Base-by-base conservation (phyloP, 805 yeast species). In the Yamadazyma olivae region DNA sequence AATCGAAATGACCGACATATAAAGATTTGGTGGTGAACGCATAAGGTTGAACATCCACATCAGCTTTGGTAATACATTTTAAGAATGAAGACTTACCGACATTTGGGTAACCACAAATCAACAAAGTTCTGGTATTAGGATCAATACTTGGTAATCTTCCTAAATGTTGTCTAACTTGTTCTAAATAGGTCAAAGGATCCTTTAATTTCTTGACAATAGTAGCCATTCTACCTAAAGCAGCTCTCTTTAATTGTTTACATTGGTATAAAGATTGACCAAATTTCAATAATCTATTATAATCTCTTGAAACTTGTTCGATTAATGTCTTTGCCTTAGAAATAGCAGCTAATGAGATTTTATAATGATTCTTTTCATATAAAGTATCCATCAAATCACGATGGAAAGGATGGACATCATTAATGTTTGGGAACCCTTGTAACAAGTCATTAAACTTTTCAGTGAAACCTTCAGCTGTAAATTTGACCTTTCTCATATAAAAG, bases 211-310 rank as follows among this genome's bases (percentile, higher is more conserved):
- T 93, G 56, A 82, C 82, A 54, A 93, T 89, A 23, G 99, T 93
- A 38, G 99, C 99, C 99, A 93, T 93, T 69, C 99, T 85, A 75
- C 99, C 99, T 53, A 93, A 71, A 21, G 98, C 99, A 50, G 99
- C 99, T 58, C 97, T 79, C 67, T 93, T 93, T 61, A 93, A 79
- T 71, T 93, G 99, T 69, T 93, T 93, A 77, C 99, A 93, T 73
- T 95, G 99, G 70, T 89, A 93, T 46, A 93, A 71, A 28, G 97
- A 90, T 72, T 93, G 99, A 54, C 99, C 99, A 57, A 90, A 93
- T 70, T 93, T 93, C 57, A 93, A 74, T 52, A 93, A 77, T 59
- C 99, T 80, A 46, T 82, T 83, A 61, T 93, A 93, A 71, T 93
- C 99, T 67, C 99, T 78, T 16, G 96, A 75, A 28, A 93, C 97